These are phyloP conservation scores for Sclerotinia sclerotiorum DNA, from an alignment of 2,329 filamentous ascomycete species.

Conservation along the genomic window DNA sequence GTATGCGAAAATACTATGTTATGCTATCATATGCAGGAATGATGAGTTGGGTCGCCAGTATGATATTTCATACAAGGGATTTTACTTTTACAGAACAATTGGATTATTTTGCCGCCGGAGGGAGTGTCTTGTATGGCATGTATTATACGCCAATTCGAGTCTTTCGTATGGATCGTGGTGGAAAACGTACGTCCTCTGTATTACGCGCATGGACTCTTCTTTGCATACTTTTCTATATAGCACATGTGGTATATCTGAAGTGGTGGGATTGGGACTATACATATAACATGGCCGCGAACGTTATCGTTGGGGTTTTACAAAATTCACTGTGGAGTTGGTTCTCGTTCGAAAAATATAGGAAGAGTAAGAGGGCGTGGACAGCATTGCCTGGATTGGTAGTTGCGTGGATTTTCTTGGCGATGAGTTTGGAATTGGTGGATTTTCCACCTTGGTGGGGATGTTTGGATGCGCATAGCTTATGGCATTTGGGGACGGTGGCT, in stretches of 20 bases:
- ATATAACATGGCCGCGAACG: conserved; percentile 97
- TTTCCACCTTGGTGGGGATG: conserved; percentile 81
- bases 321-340: conserved; percentile 87
- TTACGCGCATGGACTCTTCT: conserved; percentile 73
- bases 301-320: conserved; percentile 74
- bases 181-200: conserved; percentile 44
- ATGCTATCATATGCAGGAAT: conserved; percentile 78
- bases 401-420: conserved; percentile 85
- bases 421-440: conserved; percentile 94
- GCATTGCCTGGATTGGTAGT: conserved; percentile 89
- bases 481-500: conserved; percentile 90
- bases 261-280: conserved; percentile 90
- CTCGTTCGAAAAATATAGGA: conserved; percentile 70
- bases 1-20: conserved; percentile 78
- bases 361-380: conserved; percentile 73
- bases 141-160: conserved; percentile 83
- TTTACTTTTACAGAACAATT: conserved; percentile 84
- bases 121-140: conserved; percentile 84
- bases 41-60: conserved; percentile 81
- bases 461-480: conserved; percentile 90
- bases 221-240: conserved; percentile 68
- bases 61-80: conserved; percentile 90
- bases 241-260: conserved; percentile 81
- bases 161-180: conserved; percentile 71
- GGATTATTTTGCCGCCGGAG: conserved; percentile 94